Conservation (phyloP, 2,329 filamentous ascomycete species). For the Aureobasidium uvarum region DNA sequence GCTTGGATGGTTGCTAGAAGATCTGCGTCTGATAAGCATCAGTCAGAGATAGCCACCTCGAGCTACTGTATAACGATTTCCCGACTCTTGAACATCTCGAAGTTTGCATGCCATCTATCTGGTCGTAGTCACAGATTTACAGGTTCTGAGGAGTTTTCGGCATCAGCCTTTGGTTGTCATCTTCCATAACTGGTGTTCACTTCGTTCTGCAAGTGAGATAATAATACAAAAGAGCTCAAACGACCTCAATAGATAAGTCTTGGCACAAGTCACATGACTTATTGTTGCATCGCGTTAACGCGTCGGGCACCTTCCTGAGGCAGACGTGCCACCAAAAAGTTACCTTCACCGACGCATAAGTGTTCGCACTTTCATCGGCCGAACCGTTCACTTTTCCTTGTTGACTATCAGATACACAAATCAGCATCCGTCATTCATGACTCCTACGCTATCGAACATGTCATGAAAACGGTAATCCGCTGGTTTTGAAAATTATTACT, state of each 20-base stretch:
- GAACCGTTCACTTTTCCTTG: neutral
- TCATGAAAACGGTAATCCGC: neutral
- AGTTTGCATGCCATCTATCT: neutral
- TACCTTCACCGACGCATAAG: neutral
- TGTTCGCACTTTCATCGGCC: neutral
- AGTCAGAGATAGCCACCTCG: neutral
- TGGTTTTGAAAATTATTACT: neutral
- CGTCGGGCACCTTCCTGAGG: neutral
- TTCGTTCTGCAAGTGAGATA: neutral
- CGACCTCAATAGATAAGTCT: neutral
- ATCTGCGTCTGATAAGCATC: conserved; percentile 19
- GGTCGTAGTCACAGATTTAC: neutral
- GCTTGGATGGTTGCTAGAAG: neutral
- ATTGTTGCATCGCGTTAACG: neutral
- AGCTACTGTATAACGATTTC: neutral
- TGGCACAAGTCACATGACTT: neutral
- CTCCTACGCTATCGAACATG: neutral
- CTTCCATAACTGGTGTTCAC: neutral
- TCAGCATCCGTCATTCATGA: neutral
- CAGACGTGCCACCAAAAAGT: conserved; percentile 7
- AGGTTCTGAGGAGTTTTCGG: neutral
- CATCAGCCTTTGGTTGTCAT: neutral
- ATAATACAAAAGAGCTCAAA: neutral
- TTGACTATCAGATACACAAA: neutral
- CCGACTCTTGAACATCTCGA: neutral